Percentiles rank a stretch among this genome's conserved stretches.
These are phyloP conservation scores for Backusella sp. DNA, from an alignment of 192 early-diverging fungal species.

Conservation along the genomic window DNA sequence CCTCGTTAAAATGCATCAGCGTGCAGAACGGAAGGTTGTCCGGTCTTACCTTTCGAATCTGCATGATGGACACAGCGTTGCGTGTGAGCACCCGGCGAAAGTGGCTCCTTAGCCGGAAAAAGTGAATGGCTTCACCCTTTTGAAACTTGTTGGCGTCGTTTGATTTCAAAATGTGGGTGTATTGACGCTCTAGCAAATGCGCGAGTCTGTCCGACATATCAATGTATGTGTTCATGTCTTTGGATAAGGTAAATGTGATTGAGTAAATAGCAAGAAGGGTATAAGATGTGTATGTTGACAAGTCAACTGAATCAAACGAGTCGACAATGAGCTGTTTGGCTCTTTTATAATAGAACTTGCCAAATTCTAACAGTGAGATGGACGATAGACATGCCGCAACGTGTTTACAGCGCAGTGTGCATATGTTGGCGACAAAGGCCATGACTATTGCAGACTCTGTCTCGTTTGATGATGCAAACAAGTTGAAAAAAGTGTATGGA, in stretches of 20 bases:
- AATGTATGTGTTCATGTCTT: background rate
- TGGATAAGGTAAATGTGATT: background rate
- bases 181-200: background rate
- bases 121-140: background rate
- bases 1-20: background rate
- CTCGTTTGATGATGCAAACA: background rate
- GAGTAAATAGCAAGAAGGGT: slow-evolving; percentile 4
- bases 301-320: background rate
- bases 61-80: background rate
- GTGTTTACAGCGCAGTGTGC: slow-evolving; percentile 15
- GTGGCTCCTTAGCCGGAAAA: background rate
- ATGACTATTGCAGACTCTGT: background rate
- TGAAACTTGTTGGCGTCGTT: background rate
- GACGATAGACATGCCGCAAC: background rate
- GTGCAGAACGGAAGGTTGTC: background rate
- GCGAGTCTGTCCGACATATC: slow-evolving; percentile 1
- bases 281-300: slow-evolving; percentile 8
- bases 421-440: slow-evolving; percentile 10
- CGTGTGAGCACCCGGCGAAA: background rate
- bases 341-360: slow-evolving; percentile 9
- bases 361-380: background rate
- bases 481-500: slow-evolving; percentile 6
- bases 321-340: slow-evolving; percentile 10
- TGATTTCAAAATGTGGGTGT: background rate
- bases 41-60: background rate